Evolutionary conservation across 176 grass and related monocot species (phyloP).

Genomic region (Phragmites australis): DNA sequence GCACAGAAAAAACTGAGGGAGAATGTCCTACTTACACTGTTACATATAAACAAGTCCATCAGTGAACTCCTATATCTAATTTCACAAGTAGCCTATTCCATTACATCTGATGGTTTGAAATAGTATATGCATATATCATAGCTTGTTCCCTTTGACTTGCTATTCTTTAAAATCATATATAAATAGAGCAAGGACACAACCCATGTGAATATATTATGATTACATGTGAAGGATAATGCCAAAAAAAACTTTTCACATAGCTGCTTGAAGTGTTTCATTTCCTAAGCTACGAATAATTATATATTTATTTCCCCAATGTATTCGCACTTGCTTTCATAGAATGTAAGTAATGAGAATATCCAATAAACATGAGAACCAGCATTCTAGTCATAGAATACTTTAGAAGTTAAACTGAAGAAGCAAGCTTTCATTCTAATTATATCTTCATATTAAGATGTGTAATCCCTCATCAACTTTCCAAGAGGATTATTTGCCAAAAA

Average conservation of each 20-base stretch:
- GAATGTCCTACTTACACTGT: background rate
- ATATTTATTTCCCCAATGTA: background rate
- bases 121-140: slow-evolving; percentile 39
- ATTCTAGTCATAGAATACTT: background rate
- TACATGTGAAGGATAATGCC: background rate
- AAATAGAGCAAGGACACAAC: slow-evolving; percentile 22
- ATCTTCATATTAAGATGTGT: background rate
- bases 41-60: slow-evolving; percentile 27
- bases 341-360: background rate
- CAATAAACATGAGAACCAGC: background rate
- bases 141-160: slow-evolving; percentile 9
- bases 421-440: background rate
- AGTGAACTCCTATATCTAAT: background rate
- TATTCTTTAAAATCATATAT: slow-evolving; percentile 53
- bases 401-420: background rate
- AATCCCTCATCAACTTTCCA: slow-evolving; percentile 7
- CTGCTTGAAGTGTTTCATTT: background rate
- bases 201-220: slow-evolving; percentile 4
- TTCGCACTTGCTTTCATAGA: background rate
- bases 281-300: background rate
- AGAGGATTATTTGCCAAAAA: background rate
- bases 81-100: slow-evolving; percentile 22
- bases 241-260: slow-evolving; percentile 5
- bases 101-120: slow-evolving; percentile 34
- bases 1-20: background rate